These are phyloP conservation scores for Raphanus hybrid DNA, from an alignment of 441 rosid species.

Conservation along the genomic window DNA sequence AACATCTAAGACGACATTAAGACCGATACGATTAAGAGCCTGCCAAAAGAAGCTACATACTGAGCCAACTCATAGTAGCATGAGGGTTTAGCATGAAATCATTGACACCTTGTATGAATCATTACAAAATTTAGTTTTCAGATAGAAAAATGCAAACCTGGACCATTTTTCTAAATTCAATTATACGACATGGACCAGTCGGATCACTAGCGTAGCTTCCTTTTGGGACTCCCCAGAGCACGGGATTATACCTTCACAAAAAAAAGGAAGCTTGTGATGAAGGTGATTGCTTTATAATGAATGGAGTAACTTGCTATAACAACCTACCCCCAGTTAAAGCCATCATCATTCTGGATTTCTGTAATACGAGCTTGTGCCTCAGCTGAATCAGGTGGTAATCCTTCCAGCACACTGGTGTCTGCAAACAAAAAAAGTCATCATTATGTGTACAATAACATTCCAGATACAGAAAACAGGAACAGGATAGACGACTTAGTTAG, in stretches of 20 bases:
- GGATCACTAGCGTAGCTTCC: constrained; percentile 97
- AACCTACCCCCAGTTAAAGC: constrained; percentile 97
- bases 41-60: constrained; percentile 44
- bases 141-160: constrained; percentile 59
- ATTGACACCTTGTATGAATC: constrained; percentile 26
- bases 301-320: constrained; percentile 21
- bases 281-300: constrained; percentile 31
- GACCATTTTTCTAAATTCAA: constrained; percentile 95
- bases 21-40: constrained; percentile 76
- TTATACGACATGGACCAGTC: constrained; percentile 70
- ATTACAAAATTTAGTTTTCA: constrained; percentile 21
- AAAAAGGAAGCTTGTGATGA: constrained; percentile 24
- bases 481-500: constrained; percentile 25
- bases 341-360: constrained; percentile 77
- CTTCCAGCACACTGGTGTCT: constrained; percentile 74
- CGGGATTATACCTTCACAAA: constrained; percentile 85
- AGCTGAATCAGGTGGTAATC: constrained; percentile 75
- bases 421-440: constrained; percentile 37
- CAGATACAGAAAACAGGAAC: constrained; percentile 15
- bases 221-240: constrained; percentile 97
- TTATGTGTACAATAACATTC: constrained; percentile 1
- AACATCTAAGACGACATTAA: constrained; percentile 85
- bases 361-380: constrained; percentile 87
- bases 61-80: constrained; percentile 23
- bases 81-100: constrained; percentile 2